A percentile compares a stretch with the other conserved stretches of the same genome.
These are phyloP conservation scores for Nemophila menziesii DNA, from an alignment of 257 asterid species.

Conservation along the genomic window DNA sequence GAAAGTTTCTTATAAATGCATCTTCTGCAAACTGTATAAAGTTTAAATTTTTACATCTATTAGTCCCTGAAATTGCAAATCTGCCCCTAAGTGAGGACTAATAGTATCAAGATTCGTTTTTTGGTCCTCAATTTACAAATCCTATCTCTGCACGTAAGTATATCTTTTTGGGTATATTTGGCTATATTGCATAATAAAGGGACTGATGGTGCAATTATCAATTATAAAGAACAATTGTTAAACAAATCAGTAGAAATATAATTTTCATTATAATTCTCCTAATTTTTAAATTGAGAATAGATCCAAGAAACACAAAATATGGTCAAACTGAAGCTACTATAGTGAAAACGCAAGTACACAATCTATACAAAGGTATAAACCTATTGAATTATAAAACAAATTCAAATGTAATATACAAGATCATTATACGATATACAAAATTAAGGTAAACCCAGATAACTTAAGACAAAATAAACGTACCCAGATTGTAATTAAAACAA, in stretches of 20 bases:
- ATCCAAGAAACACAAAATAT: slow-evolving; percentile 17
- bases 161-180: too few relatives aligned
- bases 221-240: background rate
- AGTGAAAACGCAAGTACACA: background rate
- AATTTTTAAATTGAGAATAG: slow-evolving; percentile 3
- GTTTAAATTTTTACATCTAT: too few relatives aligned
- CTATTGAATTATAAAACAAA: background rate
- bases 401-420: background rate
- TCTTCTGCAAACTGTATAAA: slow-evolving; percentile 69
- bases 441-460: background rate
- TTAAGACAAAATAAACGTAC: background rate
- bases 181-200: too few relatives aligned
- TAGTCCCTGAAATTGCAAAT: too few relatives aligned
- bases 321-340: background rate
- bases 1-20: slow-evolving; percentile 77
- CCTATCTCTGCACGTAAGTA: too few relatives aligned
- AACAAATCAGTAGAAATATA: background rate
- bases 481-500: background rate
- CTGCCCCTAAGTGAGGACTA: too few relatives aligned
- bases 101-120: too few relatives aligned
- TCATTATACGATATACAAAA: background rate
- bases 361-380: background rate
- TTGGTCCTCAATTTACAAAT: too few relatives aligned
- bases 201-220: too few relatives aligned
- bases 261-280: background rate